Conservation (phyloP, 768 basidiomycete genomes). For the Lentinula sp. region DNA sequence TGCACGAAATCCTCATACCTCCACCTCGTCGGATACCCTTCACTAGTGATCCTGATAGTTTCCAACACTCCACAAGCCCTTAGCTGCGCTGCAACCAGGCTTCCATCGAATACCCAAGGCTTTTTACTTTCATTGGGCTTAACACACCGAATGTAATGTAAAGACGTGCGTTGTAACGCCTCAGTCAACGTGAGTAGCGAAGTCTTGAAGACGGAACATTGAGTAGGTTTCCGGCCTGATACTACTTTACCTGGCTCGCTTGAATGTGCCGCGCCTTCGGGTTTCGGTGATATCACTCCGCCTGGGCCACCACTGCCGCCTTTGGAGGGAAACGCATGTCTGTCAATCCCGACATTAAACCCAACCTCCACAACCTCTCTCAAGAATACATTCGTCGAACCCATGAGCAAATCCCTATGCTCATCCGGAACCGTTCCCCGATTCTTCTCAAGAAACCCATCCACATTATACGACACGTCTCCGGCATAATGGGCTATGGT, state of each 20-base stretch:
- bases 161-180: constrained; percentile 92
- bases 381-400: constrained; percentile 87
- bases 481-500: constrained; percentile 97
- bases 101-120: constrained; percentile 94
- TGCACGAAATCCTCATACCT: constrained; percentile 98
- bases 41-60: constrained; percentile 97
- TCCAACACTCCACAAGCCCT: constrained; percentile 98
- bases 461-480: constrained; percentile 97
- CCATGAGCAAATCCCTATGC: constrained; percentile 81
- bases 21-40: constrained; percentile 97
- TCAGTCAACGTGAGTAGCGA: constrained; percentile 94
- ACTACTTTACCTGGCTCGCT: constrained; percentile 44
- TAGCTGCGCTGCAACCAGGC: constrained; percentile 90
- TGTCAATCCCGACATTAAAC: constrained; percentile 23
- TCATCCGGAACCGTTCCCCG: constrained; percentile 98
- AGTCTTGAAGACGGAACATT: constrained; percentile 97
- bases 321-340: not conserved
- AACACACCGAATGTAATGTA: constrained; percentile 99
- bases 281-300: not conserved
- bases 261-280: not conserved
- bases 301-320: not conserved
- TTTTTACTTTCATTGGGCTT: constrained; percentile 96
- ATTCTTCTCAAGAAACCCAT: constrained; percentile 99
- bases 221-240: constrained; percentile 99
- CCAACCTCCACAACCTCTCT: constrained; percentile 93